Base-by-base conservation (phyloP, 495 filamentous ascomycete genomes). In the Aspergillus sclerotioniger region DNA sequence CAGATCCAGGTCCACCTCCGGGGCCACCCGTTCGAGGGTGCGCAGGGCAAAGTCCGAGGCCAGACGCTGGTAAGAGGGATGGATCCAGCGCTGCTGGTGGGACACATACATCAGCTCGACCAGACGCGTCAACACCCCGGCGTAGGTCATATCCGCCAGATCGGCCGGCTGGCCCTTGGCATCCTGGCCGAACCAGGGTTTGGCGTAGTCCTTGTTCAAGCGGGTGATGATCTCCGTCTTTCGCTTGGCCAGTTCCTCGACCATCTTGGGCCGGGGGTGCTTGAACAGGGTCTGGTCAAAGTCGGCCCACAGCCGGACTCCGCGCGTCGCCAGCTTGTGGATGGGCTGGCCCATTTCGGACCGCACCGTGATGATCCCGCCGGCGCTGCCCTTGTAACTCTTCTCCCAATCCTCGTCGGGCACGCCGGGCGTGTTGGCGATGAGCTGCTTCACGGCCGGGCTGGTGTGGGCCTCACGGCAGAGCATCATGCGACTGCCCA, bases 401-500 rank as follows among this genome's bases (percentile, higher is more conserved):
- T 60, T 52, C 48, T 71, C 67, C 75, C 75, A 78, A 13, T 68
- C 51, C 0, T 43, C 25, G 16, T 68, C 62, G 3, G 25, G 28
- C 4, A 74, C 59, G n/a, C 75, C 75, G 9, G 68, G 49, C 9
- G 72, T 67, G 0, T 54, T 54, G 2, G 48, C 54, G 17, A 77
- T 76, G 0, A 64, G 31, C 17, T 65, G 49, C 49, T 72, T 72
- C 6, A 65, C 73, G 0, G 60, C 59, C 1, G 51, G 47, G 3
- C 67, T 70, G 0, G 73, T 76, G 44, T 72, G 70, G 0, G 75
- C 68, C 55, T 76, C 75, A 39, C 74, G 72, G 25, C 76, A 71
- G 41, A 76, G 70, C 77, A 81, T 80, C 71, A 80, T 76, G 28
- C 78, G 74, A 54, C 70, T 76, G 31, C 74, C 76, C 19, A 81